These are phyloP conservation scores for Sclerotinia nivalis DNA, from an alignment of 2,329 filamentous ascomycete species.

Conservation along the genomic window DNA sequence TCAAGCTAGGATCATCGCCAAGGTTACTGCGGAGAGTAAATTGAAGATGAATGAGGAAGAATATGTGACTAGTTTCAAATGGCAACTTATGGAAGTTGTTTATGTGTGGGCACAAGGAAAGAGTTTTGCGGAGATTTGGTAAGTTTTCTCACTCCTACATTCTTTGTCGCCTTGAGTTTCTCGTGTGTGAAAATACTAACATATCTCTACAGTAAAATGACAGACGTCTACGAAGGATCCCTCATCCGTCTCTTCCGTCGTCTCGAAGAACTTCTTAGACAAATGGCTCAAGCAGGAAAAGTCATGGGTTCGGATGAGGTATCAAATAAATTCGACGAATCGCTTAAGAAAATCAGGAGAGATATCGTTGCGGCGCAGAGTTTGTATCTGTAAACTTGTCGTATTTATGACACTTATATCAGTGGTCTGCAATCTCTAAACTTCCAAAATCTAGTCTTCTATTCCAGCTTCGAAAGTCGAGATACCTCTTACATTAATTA, in stretches of 20 bases:
- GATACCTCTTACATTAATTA: neutral
- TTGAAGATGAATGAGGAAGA: constrained; percentile 92
- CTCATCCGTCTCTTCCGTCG: constrained; percentile 95
- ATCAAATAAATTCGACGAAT: constrained; percentile 86
- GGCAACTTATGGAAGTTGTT: constrained; percentile 96
- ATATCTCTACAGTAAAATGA: constrained; percentile 80
- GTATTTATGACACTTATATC: neutral
- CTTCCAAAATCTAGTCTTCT: neutral
- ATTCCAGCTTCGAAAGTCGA: neutral
- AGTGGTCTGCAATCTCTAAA: neutral
- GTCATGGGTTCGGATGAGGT: constrained; percentile 98
- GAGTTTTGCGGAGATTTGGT: constrained; percentile 94
- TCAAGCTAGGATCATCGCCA: constrained; percentile 85
- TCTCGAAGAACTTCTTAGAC: constrained; percentile 87
- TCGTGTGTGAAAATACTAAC: neutral
- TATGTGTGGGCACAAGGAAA: constrained; percentile 88
- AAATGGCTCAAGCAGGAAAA: constrained; percentile 94
- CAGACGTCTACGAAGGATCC: constrained; percentile 94
- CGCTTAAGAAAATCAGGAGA: constrained; percentile 80
- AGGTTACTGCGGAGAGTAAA: constrained; percentile 94
- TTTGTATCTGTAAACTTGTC: constrained; percentile 71
- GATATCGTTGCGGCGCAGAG: constrained; percentile 96
- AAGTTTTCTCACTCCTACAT: constrained; percentile 46
- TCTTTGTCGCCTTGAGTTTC: neutral
- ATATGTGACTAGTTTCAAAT: constrained; percentile 86